Evolutionary conservation across 2,329 filamentous ascomycete genomes (phyloP).

Genomic region (Davidsoniella neocaledoniae): DNA sequence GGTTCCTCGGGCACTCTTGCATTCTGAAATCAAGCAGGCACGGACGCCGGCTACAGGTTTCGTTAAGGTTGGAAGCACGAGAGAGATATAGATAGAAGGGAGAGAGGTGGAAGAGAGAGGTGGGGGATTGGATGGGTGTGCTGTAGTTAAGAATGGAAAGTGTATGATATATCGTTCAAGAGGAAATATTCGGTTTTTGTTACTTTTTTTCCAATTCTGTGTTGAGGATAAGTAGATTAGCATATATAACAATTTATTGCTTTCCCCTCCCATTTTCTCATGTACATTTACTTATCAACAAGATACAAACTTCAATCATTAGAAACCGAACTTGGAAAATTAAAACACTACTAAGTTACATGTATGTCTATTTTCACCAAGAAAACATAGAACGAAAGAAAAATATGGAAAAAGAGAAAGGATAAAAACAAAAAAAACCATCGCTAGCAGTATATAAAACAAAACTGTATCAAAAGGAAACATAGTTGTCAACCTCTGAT

Average conservation of each 20-base stretch:
- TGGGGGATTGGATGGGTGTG: neutral
- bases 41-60: conserved; percentile 67
- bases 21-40: conserved; percentile 50
- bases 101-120: neutral
- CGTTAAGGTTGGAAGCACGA: conserved; percentile 48
- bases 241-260: neutral
- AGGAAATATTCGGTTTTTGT: neutral
- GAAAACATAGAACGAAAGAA: neutral
- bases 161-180: conserved; percentile 18
- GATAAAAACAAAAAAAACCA: conserved; percentile 1
- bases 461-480: neutral
- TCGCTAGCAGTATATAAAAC: neutral
- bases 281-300: no score
- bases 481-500: neutral
- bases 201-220: neutral
- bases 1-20: conserved; percentile 47
- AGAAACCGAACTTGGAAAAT: neutral
- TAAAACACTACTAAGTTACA: no score
- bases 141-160: conserved; percentile 1
- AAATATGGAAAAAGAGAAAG: neutral
- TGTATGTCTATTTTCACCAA: neutral
- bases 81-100: conserved; percentile 14
- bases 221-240: neutral
- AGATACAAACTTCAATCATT: neutral
- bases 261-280: no score